Base-by-base conservation (phyloP, 768 basidiomycete species). In the Lepiota brunneoincarnata region DNA sequence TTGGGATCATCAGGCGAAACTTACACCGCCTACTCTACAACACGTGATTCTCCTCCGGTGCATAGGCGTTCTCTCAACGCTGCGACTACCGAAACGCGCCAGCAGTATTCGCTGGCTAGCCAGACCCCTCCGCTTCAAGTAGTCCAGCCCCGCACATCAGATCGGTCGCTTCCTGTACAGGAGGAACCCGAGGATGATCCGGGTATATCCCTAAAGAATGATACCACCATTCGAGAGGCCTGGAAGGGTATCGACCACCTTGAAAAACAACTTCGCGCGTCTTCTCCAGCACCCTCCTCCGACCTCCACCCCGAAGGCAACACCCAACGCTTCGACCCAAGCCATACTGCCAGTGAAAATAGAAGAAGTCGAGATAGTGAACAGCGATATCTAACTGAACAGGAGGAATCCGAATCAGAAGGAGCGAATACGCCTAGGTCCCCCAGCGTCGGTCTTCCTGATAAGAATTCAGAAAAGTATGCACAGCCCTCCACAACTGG, bases 161-260 rank as follows among this genome's bases (percentile, higher is more conserved):
- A 89, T 65, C 76, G 86, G 31, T 87, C 87, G 14, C 74, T 91
- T 21, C 88, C 88, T 17, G 79, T 89, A 2, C 88, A 91, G 65
- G 88, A 90, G 64, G 87, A 89, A 57, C 77, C 78, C 24, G 87
- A 89, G 61, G 87, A 89, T 59, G 86, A 88, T 58, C 45, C 69
- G 75, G 15, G 67, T 67, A 2, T 60, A 68, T 11, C 54, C 59
- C 35, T 59, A 67, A 21, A 77, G 75, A 61, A 71, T 28, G 63
- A 69, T 58, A 64, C 68, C 31, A 9, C 7, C 7, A 6, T 31
- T 31, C 31, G 31, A 10, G 31, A 31, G 4, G 31, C 31, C 41
- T 71, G 70, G 68, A 66, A 70, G 53, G 63, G 67, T 26, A 61
- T 57, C 15, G 68, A 70, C 49, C 68, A 69, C 38, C 69, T 71